Conservation (phyloP, 768 basidiomycete species). For the Suillus cothurnatus region DNA sequence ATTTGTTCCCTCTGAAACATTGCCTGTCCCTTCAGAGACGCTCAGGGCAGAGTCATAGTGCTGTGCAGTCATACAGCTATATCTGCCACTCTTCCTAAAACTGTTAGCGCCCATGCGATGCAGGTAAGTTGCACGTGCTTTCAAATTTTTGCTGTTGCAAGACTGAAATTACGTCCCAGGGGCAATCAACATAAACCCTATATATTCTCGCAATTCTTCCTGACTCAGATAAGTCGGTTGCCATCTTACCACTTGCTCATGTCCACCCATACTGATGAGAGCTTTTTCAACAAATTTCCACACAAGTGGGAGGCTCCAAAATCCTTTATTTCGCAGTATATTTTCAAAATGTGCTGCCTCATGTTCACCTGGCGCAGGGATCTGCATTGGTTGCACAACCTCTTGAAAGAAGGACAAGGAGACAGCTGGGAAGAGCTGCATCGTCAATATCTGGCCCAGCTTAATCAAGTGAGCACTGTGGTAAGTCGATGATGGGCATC, state of each 20-base stretch:
- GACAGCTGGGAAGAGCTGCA: background rate
- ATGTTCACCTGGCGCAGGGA: background rate
- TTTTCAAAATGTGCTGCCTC: background rate
- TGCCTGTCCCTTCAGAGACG: background rate
- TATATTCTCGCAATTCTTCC: background rate
- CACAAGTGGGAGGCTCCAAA: background rate
- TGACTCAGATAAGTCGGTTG: background rate
- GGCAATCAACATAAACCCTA: background rate
- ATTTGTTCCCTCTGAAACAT: background rate
- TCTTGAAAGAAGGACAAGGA: background rate
- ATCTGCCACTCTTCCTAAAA: background rate
- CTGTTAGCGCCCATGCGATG: background rate
- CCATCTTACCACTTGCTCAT: background rate
- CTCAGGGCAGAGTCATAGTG: background rate
- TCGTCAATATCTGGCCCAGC: background rate
- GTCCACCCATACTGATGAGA: background rate
- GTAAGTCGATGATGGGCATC: no score
- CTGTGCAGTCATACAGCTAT: background rate
- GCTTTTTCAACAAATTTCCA: background rate
- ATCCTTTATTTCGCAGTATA: background rate
- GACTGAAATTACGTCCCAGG: background rate
- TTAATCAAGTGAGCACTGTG: no score
- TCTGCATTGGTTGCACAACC: background rate
- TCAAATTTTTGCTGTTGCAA: background rate
- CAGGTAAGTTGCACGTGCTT: background rate